A percentile compares a stretch with the other conserved stretches of the same genome.
These are phyloP conservation scores for Cryptococcus sp. DNA, from an alignment of 1,284 basidiomycete species.

Conservation along the genomic window DNA sequence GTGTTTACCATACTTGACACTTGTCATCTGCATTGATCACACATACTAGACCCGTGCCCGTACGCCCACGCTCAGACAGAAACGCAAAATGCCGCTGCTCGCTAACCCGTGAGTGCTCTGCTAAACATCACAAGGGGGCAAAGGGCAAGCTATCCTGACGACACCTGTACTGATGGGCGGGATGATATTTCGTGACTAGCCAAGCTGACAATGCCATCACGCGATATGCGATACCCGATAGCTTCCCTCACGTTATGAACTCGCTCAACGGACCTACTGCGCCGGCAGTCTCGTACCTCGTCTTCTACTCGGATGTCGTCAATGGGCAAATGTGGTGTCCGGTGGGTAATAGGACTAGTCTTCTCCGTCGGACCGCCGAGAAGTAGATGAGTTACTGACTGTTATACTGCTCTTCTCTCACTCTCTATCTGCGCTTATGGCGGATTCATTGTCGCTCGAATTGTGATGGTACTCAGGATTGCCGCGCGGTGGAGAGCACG, in stretches of 20 bases:
- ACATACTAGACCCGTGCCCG: no score
- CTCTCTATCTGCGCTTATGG: no score
- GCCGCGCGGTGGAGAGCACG: slow-evolving; percentile 64
- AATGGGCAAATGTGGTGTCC: slow-evolving; percentile 56
- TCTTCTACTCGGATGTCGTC: slow-evolving; percentile 54
- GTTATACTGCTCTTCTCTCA: no score
- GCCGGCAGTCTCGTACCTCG: slow-evolving; percentile 44
- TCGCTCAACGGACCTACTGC: slow-evolving; percentile 43
- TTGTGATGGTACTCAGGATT: slow-evolving; percentile 62
- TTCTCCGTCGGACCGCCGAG: background rate
- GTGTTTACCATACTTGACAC: no score
- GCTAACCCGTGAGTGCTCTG: slow-evolving; percentile 18
- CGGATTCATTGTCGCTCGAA: background rate
- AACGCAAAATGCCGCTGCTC: slow-evolving; percentile 18
- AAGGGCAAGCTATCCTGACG: background rate
- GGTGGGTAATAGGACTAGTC: slow-evolving; percentile 29
- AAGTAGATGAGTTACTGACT: no score
- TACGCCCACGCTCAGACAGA: background rate
- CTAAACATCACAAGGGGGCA: background rate
- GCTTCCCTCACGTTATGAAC: slow-evolving; percentile 48
- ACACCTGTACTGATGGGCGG: background rate
- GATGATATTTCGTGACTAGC: no score
- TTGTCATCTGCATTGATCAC: no score
- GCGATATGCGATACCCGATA: slow-evolving; percentile 4
- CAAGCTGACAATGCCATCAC: no score